Conservation (phyloP, 2,329 filamentous ascomycete species). For the Trichoderma breve region DNA sequence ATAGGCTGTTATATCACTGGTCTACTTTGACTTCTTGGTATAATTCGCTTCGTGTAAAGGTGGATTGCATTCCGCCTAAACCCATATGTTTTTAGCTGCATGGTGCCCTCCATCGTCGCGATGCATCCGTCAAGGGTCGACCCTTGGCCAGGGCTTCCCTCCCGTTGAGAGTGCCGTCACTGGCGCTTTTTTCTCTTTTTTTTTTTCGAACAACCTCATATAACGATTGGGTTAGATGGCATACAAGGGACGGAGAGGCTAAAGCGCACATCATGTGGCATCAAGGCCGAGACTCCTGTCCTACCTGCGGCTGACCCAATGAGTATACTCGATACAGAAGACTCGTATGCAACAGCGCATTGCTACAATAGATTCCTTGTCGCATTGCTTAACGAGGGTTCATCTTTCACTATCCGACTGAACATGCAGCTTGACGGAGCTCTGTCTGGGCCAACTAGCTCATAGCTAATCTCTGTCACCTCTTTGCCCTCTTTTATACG, state of each 20-base stretch:
- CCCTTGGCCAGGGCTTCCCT: neutral
- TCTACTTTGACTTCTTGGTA: neutral
- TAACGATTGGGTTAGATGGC: neutral
- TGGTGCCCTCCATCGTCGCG: neutral
- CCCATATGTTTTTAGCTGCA: neutral
- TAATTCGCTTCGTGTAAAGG: neutral
- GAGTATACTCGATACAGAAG: neutral
- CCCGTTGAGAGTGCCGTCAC: neutral
- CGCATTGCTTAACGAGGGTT: neutral
- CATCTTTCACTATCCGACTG: neutral
- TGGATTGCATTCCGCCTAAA: neutral
- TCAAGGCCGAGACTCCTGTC: neutral
- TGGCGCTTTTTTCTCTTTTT: too few relatives aligned
- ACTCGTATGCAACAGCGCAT: neutral
- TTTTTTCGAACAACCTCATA: neutral
- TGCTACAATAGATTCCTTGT: neutral
- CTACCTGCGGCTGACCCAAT: neutral
- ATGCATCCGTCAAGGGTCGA: neutral
- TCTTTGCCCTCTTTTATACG: neutral
- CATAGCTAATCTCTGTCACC: neutral
- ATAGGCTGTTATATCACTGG: neutral
- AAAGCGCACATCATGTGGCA: neutral
- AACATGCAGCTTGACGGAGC: neutral
- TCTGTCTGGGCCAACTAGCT: neutral
- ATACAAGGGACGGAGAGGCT: neutral